Percentiles rank a stretch among this genome's conserved stretches.
phyloP scores from a whole-genome alignment of 2,329 filamentous ascomycete species.

The Zalaria sp. region DNA sequence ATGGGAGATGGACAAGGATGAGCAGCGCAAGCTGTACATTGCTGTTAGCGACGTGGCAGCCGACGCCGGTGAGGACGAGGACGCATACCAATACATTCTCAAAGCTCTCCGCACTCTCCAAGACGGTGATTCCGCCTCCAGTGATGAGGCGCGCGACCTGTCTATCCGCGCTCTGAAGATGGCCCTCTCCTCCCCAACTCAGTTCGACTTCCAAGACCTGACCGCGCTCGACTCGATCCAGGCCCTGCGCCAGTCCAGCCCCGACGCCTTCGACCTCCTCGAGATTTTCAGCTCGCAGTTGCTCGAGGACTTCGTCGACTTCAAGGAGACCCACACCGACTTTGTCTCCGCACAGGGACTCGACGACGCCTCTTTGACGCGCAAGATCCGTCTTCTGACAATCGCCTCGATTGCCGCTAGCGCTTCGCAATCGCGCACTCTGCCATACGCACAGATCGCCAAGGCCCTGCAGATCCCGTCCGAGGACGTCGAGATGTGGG shows the following conservation, averaged over 20 bases:
- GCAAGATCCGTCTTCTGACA: constrained; percentile 92
- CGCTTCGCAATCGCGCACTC: constrained; percentile 61
- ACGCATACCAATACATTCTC: constrained; percentile 58
- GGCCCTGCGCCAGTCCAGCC: constrained; percentile 70
- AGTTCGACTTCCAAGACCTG: constrained; percentile 62
- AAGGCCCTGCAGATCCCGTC: constrained; percentile 69
- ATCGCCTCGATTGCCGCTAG: constrained; percentile 79
- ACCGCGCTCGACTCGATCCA: constrained; percentile 65
- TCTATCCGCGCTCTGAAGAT: constrained; percentile 51
- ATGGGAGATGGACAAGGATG: constrained; percentile 73
- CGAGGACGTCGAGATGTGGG: constrained; percentile 93
- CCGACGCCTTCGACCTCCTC: constrained; percentile 77
- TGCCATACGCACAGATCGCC: constrained; percentile 76
- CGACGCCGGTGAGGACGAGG: constrained; percentile 64
- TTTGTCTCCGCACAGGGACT: constrained; percentile 65
- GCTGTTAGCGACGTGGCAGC: constrained; percentile 69
- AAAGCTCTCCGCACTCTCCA: constrained; percentile 64
- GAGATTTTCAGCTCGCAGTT: constrained; percentile 92
- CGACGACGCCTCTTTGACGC: constrained; percentile 62
- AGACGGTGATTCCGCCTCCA: constrained; percentile 41
- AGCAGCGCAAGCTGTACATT: constrained; percentile 72
- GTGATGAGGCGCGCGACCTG: constrained; percentile 41
- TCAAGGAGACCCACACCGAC: constrained; percentile 77
- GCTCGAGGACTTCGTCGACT: constrained; percentile 90
- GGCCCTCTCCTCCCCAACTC: constrained; percentile 49